phyloP scores from a whole-genome alignment of 2,329 filamentous ascomycete species.

The Orbilia brochopaga region DNA sequence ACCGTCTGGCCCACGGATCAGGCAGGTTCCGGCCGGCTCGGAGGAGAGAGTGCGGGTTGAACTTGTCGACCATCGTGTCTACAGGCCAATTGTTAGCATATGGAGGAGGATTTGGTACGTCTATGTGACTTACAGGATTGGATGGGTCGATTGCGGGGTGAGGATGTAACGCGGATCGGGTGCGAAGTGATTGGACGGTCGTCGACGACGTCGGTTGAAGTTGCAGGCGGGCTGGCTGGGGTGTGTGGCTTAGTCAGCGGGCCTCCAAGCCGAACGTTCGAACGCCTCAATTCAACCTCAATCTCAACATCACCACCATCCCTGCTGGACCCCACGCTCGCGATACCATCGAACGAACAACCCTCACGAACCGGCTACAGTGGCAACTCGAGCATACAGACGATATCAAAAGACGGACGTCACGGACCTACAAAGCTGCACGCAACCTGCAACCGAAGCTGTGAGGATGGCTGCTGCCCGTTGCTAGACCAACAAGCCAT shows the following conservation, averaged over 20 bases:
- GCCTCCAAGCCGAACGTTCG: background rate
- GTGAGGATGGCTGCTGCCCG: slow-evolving; percentile 29
- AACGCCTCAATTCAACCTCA: background rate
- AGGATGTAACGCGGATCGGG: slow-evolving; percentile 24
- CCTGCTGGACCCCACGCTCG: background rate
- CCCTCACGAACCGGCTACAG: background rate
- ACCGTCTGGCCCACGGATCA: slow-evolving; percentile 50
- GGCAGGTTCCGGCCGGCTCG: slow-evolving; percentile 45
- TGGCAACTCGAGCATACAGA: background rate
- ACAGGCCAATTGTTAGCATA: slow-evolving; percentile 2
- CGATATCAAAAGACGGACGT: slow-evolving; percentile 1
- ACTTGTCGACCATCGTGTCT: slow-evolving; percentile 49
- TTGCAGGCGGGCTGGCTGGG: background rate
- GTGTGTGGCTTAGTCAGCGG: slow-evolving; percentile 28
- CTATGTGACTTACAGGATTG: slow-evolving; percentile 16
- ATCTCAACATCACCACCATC: background rate
- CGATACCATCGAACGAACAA: background rate
- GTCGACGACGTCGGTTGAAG: slow-evolving; percentile 23
- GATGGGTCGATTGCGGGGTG: slow-evolving; percentile 33
- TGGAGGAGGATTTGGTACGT: background rate
- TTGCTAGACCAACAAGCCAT: slow-evolving; percentile 25
- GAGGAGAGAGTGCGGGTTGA: slow-evolving; percentile 50
- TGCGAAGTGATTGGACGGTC: slow-evolving; percentile 34
- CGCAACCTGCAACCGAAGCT: background rate
- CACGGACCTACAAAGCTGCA: background rate